Evolutionary conservation across 2,329 filamentous ascomycete genomes (phyloP), one percentile per base, ranked within the genome.

Genomic region (Eurotiales sp.): DNA sequence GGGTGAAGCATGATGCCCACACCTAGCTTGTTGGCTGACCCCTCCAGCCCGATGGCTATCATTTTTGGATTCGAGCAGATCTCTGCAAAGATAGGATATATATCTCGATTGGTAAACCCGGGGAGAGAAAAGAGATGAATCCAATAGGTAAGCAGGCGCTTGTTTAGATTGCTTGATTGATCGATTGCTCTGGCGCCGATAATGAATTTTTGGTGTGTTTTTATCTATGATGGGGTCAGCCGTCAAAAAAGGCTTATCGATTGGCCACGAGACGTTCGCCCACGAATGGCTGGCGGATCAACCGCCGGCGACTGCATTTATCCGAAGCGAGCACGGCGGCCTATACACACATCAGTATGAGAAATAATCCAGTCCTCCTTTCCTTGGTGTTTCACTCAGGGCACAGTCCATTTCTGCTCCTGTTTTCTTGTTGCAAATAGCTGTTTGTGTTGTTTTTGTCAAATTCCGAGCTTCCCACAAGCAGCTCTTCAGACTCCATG

Each of bases 11-110:
- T 96, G 53, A 99, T 78, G 64, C 93, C 93, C 53, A 97, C 86
- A 59, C 92, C 93, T 47, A 99, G 84, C 74, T 99, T 99, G 79
- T 99, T 99, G 72, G 93, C 93, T 52, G 90, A 96, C 69, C 93
- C 92, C 77, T 99, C 93, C 67, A 89, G 79, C 19, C 86, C 86
- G 62, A 88, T 79, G 25, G 84, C 80, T 59, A 88, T 85, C 77
- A 84, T 84, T 21, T 17, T 21, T 15, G 4, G n/a, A 21, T 12
- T 17, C 6, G 34, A 37, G 15, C 7, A 37, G 8, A 17, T 6
- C 34, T 37, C 5, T 37, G 17, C 10, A 17, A 8, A 37, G 34
- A 37, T 17, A 7, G 15, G 8, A 11, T 19, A 37, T 21, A 37
- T 17, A 5, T 8, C 29, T 12, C 4, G 25, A 41, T 39, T 21